Conservation (phyloP, 2,329 filamentous ascomycete species). For the Neofusicoccum sp. region DNA sequence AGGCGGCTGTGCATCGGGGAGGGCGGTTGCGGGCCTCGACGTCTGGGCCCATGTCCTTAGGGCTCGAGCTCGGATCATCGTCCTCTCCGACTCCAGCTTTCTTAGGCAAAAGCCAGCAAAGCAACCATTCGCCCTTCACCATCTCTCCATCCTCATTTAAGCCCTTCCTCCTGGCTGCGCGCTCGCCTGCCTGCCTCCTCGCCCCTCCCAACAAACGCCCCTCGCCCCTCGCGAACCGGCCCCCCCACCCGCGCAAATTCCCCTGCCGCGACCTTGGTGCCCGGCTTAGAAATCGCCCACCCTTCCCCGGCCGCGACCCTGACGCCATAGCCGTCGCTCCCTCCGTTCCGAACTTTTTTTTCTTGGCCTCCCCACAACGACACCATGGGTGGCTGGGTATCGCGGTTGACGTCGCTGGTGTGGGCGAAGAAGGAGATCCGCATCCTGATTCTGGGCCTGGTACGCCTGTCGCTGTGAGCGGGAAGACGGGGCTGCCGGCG, state of each 20-base stretch:
- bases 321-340: slow-evolving; percentile 13
- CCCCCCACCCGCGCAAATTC: not conserved
- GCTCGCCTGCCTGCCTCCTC: not conserved
- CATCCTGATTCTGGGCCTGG: slow-evolving; percentile 91
- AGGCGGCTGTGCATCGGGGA: not conserved
- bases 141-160: slow-evolving; percentile 8
- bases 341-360: slow-evolving; percentile 1
- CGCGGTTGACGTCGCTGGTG: slow-evolving; percentile 67
- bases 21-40: not conserved
- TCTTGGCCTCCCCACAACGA: not conserved
- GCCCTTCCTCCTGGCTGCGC: not conserved
- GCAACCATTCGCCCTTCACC: slow-evolving; percentile 16
- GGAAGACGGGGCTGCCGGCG: not conserved
- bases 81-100: slow-evolving; percentile 6
- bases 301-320: slow-evolving; percentile 21
- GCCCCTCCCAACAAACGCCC: not conserved
- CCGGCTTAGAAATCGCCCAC: slow-evolving; percentile 5
- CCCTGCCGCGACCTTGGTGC: not conserved
- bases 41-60: not conserved
- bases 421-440: slow-evolving; percentile 98
- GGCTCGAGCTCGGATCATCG: slow-evolving; percentile 17
- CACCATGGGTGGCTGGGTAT: slow-evolving; percentile 59
- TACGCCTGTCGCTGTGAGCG: slow-evolving; percentile 51
- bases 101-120: slow-evolving; percentile 19
- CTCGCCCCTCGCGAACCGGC: too few relatives aligned